Base-by-base conservation (phyloP, 2,329 filamentous ascomycete genomes). In the Emydomyces testavorans region DNA sequence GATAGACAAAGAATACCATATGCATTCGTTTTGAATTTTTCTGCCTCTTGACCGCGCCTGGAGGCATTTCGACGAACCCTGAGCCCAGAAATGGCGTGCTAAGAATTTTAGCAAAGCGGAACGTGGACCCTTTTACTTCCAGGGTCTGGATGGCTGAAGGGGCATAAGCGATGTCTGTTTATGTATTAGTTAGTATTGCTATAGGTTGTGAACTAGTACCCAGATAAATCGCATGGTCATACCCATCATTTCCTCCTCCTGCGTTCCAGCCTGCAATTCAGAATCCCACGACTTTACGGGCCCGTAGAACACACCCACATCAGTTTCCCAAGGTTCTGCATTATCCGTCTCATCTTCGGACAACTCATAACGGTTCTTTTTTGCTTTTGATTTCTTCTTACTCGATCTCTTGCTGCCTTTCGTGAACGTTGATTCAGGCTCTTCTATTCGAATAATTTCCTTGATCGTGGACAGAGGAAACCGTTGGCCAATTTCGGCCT, bases 1-100 rank as follows among this genome's bases (percentile, higher is more conserved):
- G 76, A 57, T 87, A 82, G 24, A 98, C 83, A 58, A 94, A 95
- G 65, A 96, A 96, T 1, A 85, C 82, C 83, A 98, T 92, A 62
- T 95, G 88, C 86, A 95, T 96, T 69, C 85, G 89, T 53, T 90
- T 77, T 29, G 85, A 84, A 66, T 95, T 96, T 74, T 96, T 96
- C 41, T 82, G 78, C 56, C 82, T 79, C 72, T 98, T 98, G 61
- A 84, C 79, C 26, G 85, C 80, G 1, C 83, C 82, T 0, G 86
- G 82, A 4, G 87, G 85, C 43, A 98, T 71, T 58, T 96, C 90
- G 31, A 98, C 85, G 45, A 96, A 77, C 13, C 92, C 92, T 7
- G 84, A 83, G 28, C 88, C 89, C 64, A 96, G 86, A 65, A 94
- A 96, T 0, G 83, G 80, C 52, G 85, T 72, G 23, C 80, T 85